These are phyloP conservation scores for Schizochytrium sp. DNA, from an alignment of 108 stramenopile species.

Conservation along the genomic window DNA sequence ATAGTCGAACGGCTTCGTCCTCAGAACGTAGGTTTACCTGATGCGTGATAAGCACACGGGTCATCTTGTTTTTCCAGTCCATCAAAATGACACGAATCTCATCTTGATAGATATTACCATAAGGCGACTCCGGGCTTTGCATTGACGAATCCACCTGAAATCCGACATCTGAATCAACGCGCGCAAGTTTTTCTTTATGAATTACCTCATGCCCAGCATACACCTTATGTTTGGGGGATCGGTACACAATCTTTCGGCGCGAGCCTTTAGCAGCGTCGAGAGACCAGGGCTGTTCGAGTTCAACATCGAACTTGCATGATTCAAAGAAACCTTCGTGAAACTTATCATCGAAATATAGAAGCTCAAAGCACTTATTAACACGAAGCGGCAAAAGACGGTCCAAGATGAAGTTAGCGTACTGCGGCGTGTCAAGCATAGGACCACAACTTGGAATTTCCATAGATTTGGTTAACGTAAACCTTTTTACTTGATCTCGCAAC, in stretches of 20 bases:
- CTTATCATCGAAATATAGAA: slow-evolving; percentile 54
- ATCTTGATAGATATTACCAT: slow-evolving; percentile 52
- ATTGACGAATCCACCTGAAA: slow-evolving; percentile 26
- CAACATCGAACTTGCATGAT: slow-evolving; percentile 24
- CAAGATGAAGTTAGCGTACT: slow-evolving; percentile 39
- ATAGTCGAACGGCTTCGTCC: slow-evolving; percentile 28
- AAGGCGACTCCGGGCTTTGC: slow-evolving; percentile 43
- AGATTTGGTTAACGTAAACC: slow-evolving; percentile 45
- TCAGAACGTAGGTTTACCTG: slow-evolving; percentile 40
- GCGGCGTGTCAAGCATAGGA: slow-evolving; percentile 18
- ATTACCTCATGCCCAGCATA: slow-evolving; percentile 32
- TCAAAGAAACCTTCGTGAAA: neutral
- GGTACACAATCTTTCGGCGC: slow-evolving; percentile 33
- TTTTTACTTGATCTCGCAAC: slow-evolving; percentile 39
- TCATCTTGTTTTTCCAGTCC: slow-evolving; percentile 59
- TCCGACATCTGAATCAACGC: neutral
- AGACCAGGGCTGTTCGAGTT: slow-evolving; percentile 42
- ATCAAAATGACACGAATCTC: slow-evolving; percentile 49
- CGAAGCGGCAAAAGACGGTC: slow-evolving; percentile 15
- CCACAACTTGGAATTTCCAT: slow-evolving; percentile 10
- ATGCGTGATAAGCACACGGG: slow-evolving; percentile 25
- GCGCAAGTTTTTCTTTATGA: slow-evolving; percentile 17
- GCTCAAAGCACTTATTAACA: neutral
- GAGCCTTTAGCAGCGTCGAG: neutral
- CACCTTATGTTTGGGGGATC: neutral